These are phyloP conservation scores for Farysia itapuensis DNA, from an alignment of 1,284 basidiomycete genomes.

Conservation along the genomic window DNA sequence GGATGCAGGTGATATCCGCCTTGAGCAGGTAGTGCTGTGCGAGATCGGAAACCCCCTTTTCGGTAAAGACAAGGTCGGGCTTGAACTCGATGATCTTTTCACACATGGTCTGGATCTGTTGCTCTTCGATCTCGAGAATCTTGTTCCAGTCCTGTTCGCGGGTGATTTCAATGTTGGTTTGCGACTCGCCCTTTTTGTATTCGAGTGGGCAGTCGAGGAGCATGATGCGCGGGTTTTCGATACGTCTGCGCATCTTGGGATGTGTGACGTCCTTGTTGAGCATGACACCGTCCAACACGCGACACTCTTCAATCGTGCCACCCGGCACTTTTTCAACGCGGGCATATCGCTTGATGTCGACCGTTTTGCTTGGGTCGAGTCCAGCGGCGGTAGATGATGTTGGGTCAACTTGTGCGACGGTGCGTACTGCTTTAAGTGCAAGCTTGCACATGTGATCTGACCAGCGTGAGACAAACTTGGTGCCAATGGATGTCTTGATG, in stretches of 20 bases:
- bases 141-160: slow-evolving; percentile 92
- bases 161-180: slow-evolving; percentile 97
- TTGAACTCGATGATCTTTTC: slow-evolving; percentile 88
- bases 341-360: slow-evolving; percentile 97
- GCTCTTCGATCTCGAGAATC: slow-evolving; percentile 93
- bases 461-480: slow-evolving; percentile 96
- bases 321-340: slow-evolving; percentile 96
- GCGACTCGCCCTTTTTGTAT: slow-evolving; percentile 98
- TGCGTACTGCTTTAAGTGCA: slow-evolving; percentile 87
- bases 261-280: slow-evolving; percentile 99
- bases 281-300: slow-evolving; percentile 88
- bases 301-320: slow-evolving; percentile 91
- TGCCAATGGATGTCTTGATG: slow-evolving; percentile 99
- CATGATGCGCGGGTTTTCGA: slow-evolving; percentile 84
- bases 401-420: slow-evolving; percentile 68
- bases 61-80: slow-evolving; percentile 92
- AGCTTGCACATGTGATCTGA: slow-evolving; percentile 95
- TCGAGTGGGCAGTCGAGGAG: slow-evolving; percentile 94
- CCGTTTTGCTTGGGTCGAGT: slow-evolving; percentile 63
- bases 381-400: slow-evolving; percentile 9
- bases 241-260: slow-evolving; percentile 90
- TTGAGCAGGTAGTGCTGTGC: slow-evolving; percentile 91
- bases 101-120: slow-evolving; percentile 89
- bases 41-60: slow-evolving; percentile 92
- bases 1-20: slow-evolving; percentile 85